Base-by-base conservation (phyloP, 352 stramenopile species). In the Globisporangium irregulare region DNA sequence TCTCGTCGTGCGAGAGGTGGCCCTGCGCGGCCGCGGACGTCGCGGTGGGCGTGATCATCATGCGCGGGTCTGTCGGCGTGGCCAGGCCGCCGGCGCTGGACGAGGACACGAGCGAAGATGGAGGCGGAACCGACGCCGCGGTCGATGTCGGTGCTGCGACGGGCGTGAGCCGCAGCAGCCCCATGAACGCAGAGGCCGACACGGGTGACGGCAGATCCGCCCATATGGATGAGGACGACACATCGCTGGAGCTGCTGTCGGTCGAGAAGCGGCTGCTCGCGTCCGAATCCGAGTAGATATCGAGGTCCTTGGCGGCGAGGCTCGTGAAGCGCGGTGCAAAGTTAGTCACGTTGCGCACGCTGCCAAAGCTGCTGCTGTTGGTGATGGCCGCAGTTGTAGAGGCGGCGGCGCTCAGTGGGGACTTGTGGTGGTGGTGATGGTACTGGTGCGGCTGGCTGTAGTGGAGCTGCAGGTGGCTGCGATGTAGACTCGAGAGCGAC, bases 1-100 rank as follows among this genome's bases (percentile, higher is more conserved):
- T 89, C 70, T 95, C 87, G 73, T 95, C 87, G 66, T 84, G 79
- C 58, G 87, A 94, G 34, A 95, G 76, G 57, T 78, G 81, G 43
- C 76, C 79, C 27, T 81, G 77, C 32, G 51, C 34, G 25, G 9
- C 48, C 6, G 57, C 56, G 27, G 38, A 24, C 18, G 48, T 60
- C 15, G 43, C 27, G 15, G 55, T 74, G 6, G 60, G 63, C 50
- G 58, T 55, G 46, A 71, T 18, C 18, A 67, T 38, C 48, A 46
- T 18, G 3, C 25, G 54, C 71, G 68, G 10, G 58, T 57, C 24
- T 38, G 46, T 46, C 15, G 69, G 60, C 25, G 54, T 64, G 22
- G 51, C 24, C 36, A 74, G 54, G 18, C 6, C 15, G 15, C 4
- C 41, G 15, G 41, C 18, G 43, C 43, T 51, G 20, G 36, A 41